These are phyloP conservation scores for Scutellaria minor DNA, from an alignment of 257 asterid species.

Conservation along the genomic window DNA sequence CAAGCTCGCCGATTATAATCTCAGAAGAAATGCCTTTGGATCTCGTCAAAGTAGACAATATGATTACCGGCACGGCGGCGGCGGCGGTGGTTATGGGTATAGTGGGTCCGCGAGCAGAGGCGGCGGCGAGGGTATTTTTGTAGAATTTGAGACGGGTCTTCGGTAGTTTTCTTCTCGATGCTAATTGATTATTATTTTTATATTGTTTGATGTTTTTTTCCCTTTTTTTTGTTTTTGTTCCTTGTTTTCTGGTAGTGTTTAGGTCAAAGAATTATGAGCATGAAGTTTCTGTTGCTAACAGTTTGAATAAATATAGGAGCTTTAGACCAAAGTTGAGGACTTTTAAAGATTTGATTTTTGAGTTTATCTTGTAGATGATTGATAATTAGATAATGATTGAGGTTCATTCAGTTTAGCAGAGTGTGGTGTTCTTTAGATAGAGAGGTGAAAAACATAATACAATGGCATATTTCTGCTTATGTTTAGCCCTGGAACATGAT, in stretches of 20 bases:
- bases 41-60: conserved; percentile 26
- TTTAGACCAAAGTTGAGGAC: not conserved
- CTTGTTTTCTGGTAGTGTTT: too few species aligned
- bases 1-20: conserved; percentile 76
- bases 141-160: conserved; percentile 62
- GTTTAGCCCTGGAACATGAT: too few species aligned
- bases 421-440: too few species aligned
- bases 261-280: too few species aligned
- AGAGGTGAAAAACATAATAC: too few species aligned
- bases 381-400: too few species aligned
- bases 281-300: not conserved
- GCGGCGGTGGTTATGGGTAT: conserved; percentile 44
- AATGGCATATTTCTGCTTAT: too few species aligned
- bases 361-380: not conserved
- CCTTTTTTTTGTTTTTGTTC: not conserved
- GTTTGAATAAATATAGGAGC: not conserved
- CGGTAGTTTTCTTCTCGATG: conserved; percentile 72
- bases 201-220: not conserved
- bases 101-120: conserved; percentile 51
- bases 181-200: conserved; percentile 26
- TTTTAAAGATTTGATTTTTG: not conserved
- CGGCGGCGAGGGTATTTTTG: conserved; percentile 34
- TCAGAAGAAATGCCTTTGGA: conserved; percentile 38
- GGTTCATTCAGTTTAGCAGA: too few species aligned
- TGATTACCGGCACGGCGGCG: conserved; percentile 31